Conservation (phyloP, 108 stramenopile species). For the Skeletonema tropicum region DNA sequence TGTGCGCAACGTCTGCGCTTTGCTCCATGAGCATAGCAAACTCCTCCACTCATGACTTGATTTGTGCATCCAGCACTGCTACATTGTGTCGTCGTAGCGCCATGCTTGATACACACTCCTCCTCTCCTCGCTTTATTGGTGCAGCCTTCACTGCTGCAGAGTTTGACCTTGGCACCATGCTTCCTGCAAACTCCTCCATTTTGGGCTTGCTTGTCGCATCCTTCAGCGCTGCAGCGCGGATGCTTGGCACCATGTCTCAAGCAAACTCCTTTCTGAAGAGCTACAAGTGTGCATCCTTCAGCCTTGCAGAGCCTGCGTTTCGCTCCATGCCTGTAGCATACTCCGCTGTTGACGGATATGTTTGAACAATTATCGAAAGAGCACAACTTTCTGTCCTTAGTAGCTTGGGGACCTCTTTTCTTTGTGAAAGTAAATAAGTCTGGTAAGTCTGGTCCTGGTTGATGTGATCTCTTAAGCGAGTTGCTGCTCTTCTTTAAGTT, state of each 20-base stretch:
- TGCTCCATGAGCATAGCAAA: constrained; percentile 2
- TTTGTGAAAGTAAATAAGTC: neutral
- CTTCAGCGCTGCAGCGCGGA: constrained; percentile 1
- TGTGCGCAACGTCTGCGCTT: neutral
- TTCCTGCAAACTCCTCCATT: constrained; percentile 8
- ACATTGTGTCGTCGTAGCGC: neutral
- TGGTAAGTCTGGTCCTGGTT: neutral
- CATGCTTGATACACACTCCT: constrained; percentile 8
- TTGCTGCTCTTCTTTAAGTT: neutral
- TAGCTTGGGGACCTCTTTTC: neutral
- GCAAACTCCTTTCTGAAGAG: constrained; percentile 18
- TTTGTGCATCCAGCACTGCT: constrained; percentile 1
- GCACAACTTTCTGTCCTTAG: neutral
- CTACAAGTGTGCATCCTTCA: constrained; percentile 7
- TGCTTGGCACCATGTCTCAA: constrained; percentile 11
- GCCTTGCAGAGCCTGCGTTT: constrained; percentile 6
- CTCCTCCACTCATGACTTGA: neutral
- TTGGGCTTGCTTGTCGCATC: constrained; percentile 12
- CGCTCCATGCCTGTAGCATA: constrained; percentile 7
- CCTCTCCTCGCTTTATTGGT: neutral
- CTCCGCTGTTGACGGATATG: constrained; percentile 9
- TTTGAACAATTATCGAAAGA: constrained; percentile 6
- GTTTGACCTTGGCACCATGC: constrained; percentile 9
- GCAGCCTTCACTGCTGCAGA: neutral
- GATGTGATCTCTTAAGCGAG: neutral